A percentile compares a stretch with the other conserved stretches of the same genome.
Conservation (phyloP, 1,284 basidiomycete genomes). For the Cystobasidium slooffiae region DNA sequence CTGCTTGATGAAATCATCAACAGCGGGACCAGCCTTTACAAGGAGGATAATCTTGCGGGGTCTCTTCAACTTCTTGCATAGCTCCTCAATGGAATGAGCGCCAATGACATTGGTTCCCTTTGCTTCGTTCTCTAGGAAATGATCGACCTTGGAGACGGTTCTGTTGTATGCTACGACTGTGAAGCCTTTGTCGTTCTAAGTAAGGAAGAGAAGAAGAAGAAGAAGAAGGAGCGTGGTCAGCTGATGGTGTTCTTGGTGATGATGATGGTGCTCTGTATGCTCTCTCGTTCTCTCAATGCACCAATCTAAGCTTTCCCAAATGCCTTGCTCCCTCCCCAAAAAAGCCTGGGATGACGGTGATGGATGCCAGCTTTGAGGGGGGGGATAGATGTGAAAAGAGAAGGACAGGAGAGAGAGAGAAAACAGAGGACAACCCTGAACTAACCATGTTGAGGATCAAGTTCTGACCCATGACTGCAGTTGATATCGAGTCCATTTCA, state of each 20-base stretch:
- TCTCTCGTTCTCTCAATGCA: neutral
- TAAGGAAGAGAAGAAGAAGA: neutral
- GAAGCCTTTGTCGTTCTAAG: slow-evolving; percentile 91
- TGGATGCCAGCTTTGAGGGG: too few species aligned
- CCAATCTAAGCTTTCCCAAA: neutral
- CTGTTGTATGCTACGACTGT: slow-evolving; percentile 97
- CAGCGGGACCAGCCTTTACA: slow-evolving; percentile 71
- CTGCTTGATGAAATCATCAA: slow-evolving; percentile 65
- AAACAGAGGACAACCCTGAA: neutral
- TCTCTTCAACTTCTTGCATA: slow-evolving; percentile 64
- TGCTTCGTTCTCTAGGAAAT: slow-evolving; percentile 94
- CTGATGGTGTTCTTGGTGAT: neutral
- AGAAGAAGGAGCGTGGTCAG: neutral
- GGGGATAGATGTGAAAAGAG: neutral
- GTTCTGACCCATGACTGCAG: slow-evolving; percentile 98
- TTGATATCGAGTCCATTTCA: too few species aligned
- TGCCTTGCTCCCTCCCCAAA: neutral
- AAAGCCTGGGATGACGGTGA: neutral
- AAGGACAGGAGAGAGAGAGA: neutral
- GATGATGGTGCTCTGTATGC: neutral
- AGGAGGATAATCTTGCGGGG: slow-evolving; percentile 87
- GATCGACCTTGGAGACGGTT: slow-evolving; percentile 93
- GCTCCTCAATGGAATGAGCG: slow-evolving; percentile 73
- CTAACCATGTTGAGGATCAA: slow-evolving; percentile 85
- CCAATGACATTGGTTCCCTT: slow-evolving; percentile 69